Evolutionary conservation across 345 rosid species (phyloP).

Genomic region (Mangifera indica): DNA sequence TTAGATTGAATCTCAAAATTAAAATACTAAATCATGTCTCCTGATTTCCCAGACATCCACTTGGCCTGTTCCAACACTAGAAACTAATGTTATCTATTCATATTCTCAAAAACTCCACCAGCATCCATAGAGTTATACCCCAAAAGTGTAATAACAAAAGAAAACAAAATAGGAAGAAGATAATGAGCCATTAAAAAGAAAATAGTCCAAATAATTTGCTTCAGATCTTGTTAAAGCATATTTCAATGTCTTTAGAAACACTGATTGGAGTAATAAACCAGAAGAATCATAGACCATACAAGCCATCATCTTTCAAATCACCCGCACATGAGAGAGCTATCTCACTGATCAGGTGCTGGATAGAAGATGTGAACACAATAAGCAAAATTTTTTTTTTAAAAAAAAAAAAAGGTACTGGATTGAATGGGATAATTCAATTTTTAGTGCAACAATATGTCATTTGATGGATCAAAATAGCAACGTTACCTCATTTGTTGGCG

Average conservation of each 20-base stretch:
- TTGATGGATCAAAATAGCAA: conserved; percentile 6
- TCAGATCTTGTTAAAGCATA: neutral
- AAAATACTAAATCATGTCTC: neutral
- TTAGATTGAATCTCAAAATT: neutral
- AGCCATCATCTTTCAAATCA: neutral
- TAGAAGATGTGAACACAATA: neutral
- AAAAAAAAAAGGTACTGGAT: too few species aligned
- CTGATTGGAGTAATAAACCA: neutral
- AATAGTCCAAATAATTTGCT: neutral
- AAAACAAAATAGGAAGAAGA: neutral
- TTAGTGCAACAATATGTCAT: neutral
- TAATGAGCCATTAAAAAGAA: neutral
- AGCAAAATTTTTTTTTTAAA: too few species aligned
- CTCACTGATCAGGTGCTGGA: neutral
- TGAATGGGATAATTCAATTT: neutral
- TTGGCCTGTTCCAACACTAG: neutral
- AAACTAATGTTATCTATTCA: neutral
- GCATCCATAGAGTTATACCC: neutral
- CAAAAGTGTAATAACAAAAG: neutral
- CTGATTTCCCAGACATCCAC: neutral
- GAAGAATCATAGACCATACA: conserved; percentile 1
- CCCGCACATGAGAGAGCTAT: neutral
- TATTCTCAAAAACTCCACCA: conserved; percentile 2
- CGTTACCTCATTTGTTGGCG: conserved; percentile 53
- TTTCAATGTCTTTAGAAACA: neutral